Evolutionary conservation across 768 basidiomycete genomes (phyloP).

Genomic region (Crepidotus variabilis): DNA sequence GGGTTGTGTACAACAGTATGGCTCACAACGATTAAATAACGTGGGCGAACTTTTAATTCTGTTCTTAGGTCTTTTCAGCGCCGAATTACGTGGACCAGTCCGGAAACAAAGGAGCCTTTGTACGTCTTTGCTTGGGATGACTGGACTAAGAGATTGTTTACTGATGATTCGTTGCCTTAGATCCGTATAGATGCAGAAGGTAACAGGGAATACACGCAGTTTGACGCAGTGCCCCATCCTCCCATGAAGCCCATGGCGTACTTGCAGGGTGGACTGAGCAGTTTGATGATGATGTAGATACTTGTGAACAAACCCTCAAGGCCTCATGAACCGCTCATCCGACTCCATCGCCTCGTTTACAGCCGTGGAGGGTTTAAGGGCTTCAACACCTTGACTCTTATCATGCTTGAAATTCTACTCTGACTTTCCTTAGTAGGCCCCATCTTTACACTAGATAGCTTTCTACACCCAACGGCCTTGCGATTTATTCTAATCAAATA

Average conservation of each 20-base stretch:
- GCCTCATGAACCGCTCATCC: too few relatives aligned
- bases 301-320: too few relatives aligned
- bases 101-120: conserved; percentile 90
- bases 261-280: conserved; percentile 60
- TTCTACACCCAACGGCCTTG: too few relatives aligned
- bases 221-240: conserved; percentile 85
- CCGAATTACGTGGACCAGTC: conserved; percentile 94
- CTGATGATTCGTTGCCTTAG: conserved; percentile 29
- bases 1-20: conserved; percentile 90
- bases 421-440: too few relatives aligned
- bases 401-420: too few relatives aligned
- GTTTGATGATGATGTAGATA: conserved; percentile 48
- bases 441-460: too few relatives aligned
- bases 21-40: not conserved
- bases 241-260: conserved; percentile 94
- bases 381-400: too few relatives aligned
- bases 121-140: conserved; percentile 33
- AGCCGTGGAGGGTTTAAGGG: too few relatives aligned
- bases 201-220: conserved; percentile 70
- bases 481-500: too few relatives aligned
- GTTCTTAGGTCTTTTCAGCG: conserved; percentile 77
- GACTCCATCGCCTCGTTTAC: too few relatives aligned
- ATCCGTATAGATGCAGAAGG: conserved; percentile 82
- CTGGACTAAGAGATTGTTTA: conserved; percentile 3
- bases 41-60: conserved; percentile 5